phyloP scores from a whole-genome alignment of 2,329 filamentous ascomycete species.

The Sporothrix sp. region DNA sequence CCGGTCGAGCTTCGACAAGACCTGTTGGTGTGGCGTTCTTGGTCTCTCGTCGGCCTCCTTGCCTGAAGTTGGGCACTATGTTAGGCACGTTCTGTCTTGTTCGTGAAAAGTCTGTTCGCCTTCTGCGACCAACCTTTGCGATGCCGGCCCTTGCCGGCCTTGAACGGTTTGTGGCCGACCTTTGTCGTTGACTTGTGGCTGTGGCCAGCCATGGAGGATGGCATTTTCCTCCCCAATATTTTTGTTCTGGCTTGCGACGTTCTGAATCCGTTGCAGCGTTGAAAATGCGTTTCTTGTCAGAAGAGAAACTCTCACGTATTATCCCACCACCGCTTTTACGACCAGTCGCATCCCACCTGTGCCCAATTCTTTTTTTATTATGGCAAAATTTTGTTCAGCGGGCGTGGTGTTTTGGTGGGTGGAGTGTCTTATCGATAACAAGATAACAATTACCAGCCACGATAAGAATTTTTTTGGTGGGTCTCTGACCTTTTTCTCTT shows the following conservation, averaged over 20 bases:
- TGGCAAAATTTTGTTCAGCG: conserved; percentile 2
- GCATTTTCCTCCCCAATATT: conserved; percentile 11
- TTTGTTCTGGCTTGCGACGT: no score
- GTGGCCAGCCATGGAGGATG: conserved; percentile 46
- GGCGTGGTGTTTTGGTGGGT: conserved; percentile 1
- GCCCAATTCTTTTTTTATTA: conserved; percentile 6
- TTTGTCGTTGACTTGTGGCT: conserved; percentile 93
- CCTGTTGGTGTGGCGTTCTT: conserved; percentile 87
- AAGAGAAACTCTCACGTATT: no score
- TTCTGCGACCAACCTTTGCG: conserved; percentile 15
- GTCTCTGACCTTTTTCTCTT: background rate
- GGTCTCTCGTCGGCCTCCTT: conserved; percentile 69
- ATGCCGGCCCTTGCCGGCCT: conserved; percentile 67
- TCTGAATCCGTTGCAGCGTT: no score
- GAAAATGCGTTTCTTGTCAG: no score
- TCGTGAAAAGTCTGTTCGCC: background rate
- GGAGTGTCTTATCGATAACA: conserved; percentile 7
- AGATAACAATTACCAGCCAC: background rate
- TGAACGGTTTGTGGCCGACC: conserved; percentile 78
- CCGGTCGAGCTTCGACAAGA: conserved; percentile 95
- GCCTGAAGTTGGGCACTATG: conserved; percentile 39
- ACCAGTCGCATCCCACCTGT: no score
- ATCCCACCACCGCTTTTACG: no score
- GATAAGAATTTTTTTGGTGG: conserved; percentile 13
- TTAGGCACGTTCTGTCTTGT: background rate